These are phyloP conservation scores for Linnemannia elongata DNA, from an alignment of 192 early-diverging fungal genomes.

Conservation along the genomic window DNA sequence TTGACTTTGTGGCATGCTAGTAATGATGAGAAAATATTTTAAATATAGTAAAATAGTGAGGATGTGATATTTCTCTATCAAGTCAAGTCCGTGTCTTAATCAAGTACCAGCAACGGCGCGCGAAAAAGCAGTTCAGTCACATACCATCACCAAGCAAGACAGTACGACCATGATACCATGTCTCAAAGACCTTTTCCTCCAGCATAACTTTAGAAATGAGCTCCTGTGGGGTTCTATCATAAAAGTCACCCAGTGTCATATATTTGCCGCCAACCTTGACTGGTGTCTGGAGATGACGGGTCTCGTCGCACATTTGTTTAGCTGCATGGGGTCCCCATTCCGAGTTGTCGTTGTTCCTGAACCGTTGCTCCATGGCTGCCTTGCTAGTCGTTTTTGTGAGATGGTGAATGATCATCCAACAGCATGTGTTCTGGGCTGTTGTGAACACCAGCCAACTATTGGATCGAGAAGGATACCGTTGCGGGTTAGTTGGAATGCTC, in stretches of 20 bases:
- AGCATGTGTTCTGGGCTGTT: not conserved
- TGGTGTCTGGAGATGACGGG: not conserved
- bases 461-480: not conserved
- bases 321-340: no score
- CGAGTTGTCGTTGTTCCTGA: not conserved
- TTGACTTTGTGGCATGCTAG: not conserved
- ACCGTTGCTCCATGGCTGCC: no score
- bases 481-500: not conserved
- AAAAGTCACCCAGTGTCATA: not conserved
- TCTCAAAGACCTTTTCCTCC: constrained; percentile 1
- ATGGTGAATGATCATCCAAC: no score
- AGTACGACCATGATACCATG: not conserved
- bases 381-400: no score
- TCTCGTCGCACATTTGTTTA: no score
- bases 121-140: not conserved
- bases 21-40: not conserved
- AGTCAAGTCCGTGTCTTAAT: no score
- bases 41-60: not conserved
- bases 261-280: not conserved
- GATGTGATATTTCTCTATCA: no score
- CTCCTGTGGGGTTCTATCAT: not conserved
- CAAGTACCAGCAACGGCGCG: no score
- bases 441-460: not conserved
- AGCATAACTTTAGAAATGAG: not conserved
- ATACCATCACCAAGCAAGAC: not conserved